A percentile compares a stretch with the other conserved stretches of the same genome.
phyloP scores from a whole-genome alignment of 139 green algal genomes.

The Prasinococcaceae sp. region DNA sequence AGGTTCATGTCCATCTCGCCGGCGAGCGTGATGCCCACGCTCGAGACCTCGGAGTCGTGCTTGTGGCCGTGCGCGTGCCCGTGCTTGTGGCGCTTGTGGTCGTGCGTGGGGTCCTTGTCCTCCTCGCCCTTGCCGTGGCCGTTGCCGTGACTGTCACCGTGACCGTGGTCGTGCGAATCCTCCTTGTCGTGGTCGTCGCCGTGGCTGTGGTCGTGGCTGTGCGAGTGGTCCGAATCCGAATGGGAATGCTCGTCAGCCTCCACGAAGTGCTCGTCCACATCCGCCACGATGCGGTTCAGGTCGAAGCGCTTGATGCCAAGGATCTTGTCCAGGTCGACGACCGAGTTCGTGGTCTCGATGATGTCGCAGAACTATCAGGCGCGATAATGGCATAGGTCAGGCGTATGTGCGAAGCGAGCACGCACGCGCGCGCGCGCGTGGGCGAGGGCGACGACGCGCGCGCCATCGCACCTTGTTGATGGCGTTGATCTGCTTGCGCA shows the following conservation, averaged over 20 bases:
- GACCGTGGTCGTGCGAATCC: background rate
- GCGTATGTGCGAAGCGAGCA: no score
- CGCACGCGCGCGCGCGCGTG: no score
- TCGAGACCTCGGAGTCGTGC: constrained; percentile 48
- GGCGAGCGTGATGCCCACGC: constrained; percentile 41
- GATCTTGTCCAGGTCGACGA: constrained; percentile 34
- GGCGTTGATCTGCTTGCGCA: constrained; percentile 20
- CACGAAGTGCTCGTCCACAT: constrained; percentile 41
- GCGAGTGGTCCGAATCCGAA: constrained; percentile 5
- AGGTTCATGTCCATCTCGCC: constrained; percentile 35
- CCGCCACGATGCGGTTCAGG: constrained; percentile 29
- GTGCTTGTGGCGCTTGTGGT: constrained; percentile 4
- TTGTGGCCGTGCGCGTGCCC: constrained; percentile 27
- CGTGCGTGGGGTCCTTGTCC: constrained; percentile 2
- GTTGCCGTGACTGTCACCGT: constrained; percentile 1
- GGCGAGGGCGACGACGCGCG: no score
- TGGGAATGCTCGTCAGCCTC: background rate
- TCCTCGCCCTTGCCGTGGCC: background rate
- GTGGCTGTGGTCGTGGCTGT: background rate
- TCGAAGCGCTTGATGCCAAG: constrained; percentile 38
- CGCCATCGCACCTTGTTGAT: constrained; percentile 19
- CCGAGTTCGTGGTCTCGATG: constrained; percentile 27
- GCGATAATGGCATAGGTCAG: no score
- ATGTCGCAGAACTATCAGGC: no score
- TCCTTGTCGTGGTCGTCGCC: background rate